phyloP scores from a whole-genome alignment of 305 asterid genomes.

The Fraxinus baroniana region DNA sequence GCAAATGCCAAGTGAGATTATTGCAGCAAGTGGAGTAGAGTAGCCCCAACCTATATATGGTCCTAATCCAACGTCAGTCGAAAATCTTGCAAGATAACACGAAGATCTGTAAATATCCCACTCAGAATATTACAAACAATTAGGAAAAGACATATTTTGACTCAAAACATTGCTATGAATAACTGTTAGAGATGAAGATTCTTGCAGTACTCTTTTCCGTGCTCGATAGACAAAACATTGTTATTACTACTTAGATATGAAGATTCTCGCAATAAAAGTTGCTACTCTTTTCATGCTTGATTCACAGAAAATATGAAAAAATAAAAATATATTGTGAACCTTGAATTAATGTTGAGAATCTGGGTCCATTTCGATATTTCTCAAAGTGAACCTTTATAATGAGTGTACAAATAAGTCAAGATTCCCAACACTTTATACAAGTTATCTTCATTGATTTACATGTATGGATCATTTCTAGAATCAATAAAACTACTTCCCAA shows the following conservation, averaged over 20 bases:
- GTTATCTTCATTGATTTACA: not conserved
- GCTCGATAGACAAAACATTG: not conserved
- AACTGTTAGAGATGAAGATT: not conserved
- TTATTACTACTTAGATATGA: not conserved
- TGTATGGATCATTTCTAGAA: not conserved
- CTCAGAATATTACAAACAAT: not conserved
- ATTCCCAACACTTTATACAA: not conserved
- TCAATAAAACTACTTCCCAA: not conserved
- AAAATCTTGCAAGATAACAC: not conserved
- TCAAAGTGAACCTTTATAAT: not conserved
- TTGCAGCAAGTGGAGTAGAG: conserved; percentile 16
- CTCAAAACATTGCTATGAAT: not conserved
- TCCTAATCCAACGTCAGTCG: not conserved
- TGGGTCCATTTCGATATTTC: not conserved
- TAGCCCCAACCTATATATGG: not conserved
- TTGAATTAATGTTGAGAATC: not conserved
- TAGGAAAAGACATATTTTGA: not conserved
- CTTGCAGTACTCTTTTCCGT: not conserved
- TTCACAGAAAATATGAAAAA: not conserved
- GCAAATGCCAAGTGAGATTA: not conserved
- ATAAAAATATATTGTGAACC: conserved; percentile 6
- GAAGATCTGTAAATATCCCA: not conserved
- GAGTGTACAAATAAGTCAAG: not conserved
- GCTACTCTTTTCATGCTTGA: conserved; percentile 4
- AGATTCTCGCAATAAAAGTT: not conserved